Percentiles rank a stretch among this genome's conserved stretches.
Conservation (phyloP, 192 early-diverging fungal genomes). For the Entomortierella chlamydospora region DNA sequence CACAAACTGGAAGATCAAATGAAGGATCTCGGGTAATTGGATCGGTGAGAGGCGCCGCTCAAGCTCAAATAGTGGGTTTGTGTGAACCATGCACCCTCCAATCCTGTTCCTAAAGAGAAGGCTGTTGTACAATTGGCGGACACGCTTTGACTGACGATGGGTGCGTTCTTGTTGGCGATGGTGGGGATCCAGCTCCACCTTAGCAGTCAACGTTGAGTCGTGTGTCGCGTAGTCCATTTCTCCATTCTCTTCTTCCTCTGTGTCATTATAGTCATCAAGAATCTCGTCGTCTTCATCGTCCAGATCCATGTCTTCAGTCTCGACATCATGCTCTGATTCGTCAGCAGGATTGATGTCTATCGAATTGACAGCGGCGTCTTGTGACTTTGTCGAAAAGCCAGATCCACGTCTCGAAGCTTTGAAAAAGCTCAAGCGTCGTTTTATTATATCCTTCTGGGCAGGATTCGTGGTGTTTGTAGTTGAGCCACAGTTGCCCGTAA, state of each 20-base stretch:
- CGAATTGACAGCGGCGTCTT: slow-evolving; percentile 42
- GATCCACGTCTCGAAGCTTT: slow-evolving; percentile 45
- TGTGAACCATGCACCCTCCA: slow-evolving; percentile 2
- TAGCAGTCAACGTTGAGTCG: slow-evolving; percentile 16
- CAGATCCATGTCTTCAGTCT: slow-evolving; percentile 14
- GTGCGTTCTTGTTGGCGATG: slow-evolving; percentile 16
- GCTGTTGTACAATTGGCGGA: slow-evolving; percentile 4
- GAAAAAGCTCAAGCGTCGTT: slow-evolving; percentile 44
- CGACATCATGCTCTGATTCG: background rate
- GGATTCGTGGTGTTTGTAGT: background rate
- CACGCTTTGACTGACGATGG: background rate
- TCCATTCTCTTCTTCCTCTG: slow-evolving; percentile 3
- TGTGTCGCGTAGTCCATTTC: slow-evolving; percentile 3
- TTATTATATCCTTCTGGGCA: slow-evolving; percentile 32
- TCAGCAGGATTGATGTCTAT: slow-evolving; percentile 38
- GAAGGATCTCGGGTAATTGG: slow-evolving; percentile 60
- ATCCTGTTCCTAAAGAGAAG: slow-evolving; percentile 1
- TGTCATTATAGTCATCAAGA: slow-evolving; percentile 12
- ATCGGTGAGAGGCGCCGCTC: slow-evolving; percentile 24
- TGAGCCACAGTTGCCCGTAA: slow-evolving; percentile 25
- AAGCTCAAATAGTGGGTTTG: slow-evolving; percentile 6
- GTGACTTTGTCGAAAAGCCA: slow-evolving; percentile 46
- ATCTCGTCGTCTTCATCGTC: slow-evolving; percentile 12
- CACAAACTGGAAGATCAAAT: slow-evolving; percentile 59
- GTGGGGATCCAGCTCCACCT: slow-evolving; percentile 21